phyloP scores from a whole-genome alignment of 495 filamentous ascomycete species.

The Penicillium psychrofluorescens region DNA sequence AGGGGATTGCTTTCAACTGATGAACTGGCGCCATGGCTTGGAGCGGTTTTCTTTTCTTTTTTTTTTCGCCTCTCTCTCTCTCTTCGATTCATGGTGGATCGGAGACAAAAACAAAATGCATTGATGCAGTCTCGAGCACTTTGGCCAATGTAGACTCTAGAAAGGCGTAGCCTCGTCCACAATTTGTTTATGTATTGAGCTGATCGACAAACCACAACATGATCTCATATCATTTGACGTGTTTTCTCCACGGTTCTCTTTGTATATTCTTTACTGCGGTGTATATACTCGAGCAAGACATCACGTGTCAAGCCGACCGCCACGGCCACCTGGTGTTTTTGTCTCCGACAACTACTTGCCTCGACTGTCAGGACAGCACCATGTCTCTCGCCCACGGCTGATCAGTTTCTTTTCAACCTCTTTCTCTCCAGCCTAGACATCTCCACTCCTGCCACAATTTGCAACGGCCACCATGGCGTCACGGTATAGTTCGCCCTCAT shows the following conservation, averaged over 20 bases:
- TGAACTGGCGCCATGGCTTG: slow-evolving; percentile 12
- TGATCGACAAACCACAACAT: not conserved
- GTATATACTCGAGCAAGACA: slow-evolving; percentile 1
- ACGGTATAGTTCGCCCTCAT: slow-evolving; percentile 15
- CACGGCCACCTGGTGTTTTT: slow-evolving; percentile 25
- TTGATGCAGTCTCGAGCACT: not conserved
- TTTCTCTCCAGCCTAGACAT: not conserved
- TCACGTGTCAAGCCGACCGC: slow-evolving; percentile 18
- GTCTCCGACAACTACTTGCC: slow-evolving; percentile 10
- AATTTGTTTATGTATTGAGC: not conserved
- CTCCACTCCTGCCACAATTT: not conserved
- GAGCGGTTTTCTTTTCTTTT: slow-evolving; percentile 4
- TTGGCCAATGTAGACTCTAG: not conserved
- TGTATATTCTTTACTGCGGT: not conserved
- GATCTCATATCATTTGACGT: no score
- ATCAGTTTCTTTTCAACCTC: not conserved
- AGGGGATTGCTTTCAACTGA: slow-evolving; percentile 7
- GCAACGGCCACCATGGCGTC: slow-evolving; percentile 16
- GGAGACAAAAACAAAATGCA: no score
- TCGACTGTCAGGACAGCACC: slow-evolving; percentile 2
- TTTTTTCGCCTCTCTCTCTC: not conserved
- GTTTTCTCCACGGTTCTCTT: not conserved
- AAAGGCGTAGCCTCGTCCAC: no score
- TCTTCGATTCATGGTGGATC: not conserved
- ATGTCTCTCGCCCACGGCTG: slow-evolving; percentile 3